Conservation (phyloP, 805 yeast genomes). For the Cyberlindnera lachancei region DNA sequence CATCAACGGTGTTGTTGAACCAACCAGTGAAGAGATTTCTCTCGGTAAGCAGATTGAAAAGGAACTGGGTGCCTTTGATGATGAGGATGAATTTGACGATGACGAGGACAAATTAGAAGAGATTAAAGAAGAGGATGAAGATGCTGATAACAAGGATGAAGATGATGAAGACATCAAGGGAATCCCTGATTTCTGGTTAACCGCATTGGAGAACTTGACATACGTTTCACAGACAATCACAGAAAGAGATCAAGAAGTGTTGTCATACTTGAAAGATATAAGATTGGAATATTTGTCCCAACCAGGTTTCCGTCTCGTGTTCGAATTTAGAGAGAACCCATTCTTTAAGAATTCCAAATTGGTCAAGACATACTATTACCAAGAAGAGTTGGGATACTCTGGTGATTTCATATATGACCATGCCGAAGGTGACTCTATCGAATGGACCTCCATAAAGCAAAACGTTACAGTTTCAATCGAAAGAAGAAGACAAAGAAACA, state of each 20-base stretch:
- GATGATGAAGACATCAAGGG: constrained; percentile 49
- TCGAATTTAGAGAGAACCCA: constrained; percentile 70
- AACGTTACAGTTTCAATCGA: constrained; percentile 85
- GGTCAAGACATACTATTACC: constrained; percentile 86
- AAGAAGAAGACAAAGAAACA: constrained; percentile 95
- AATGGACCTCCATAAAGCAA: constrained; percentile 73
- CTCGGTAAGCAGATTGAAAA: constrained; percentile 69
- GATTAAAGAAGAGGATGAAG: constrained; percentile 32
- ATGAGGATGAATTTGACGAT: constrained; percentile 33
- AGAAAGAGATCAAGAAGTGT: constrained; percentile 83
- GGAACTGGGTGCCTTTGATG: constrained; percentile 40
- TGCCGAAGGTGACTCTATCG: constrained; percentile 83
- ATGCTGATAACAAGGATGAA: constrained; percentile 37
- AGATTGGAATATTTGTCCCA: constrained; percentile 69
- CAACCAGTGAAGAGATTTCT: constrained; percentile 69
- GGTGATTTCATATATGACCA: constrained; percentile 97
- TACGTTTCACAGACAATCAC: constrained; percentile 78
- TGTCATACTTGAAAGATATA: constrained; percentile 60
- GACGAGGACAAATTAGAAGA: constrained; percentile 20
- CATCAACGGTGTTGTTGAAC: constrained; percentile 67
- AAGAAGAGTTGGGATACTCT: constrained; percentile 85
- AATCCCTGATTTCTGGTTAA: constrained; percentile 93
- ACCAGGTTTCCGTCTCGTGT: constrained; percentile 86
- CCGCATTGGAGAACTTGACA: constrained; percentile 83
- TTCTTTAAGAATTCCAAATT: constrained; percentile 68